Evolutionary conservation across 1,284 basidiomycete species (phyloP), one percentile per base, ranked within the genome.

Genomic region (Cutaneotrichosporon curvatum): DNA sequence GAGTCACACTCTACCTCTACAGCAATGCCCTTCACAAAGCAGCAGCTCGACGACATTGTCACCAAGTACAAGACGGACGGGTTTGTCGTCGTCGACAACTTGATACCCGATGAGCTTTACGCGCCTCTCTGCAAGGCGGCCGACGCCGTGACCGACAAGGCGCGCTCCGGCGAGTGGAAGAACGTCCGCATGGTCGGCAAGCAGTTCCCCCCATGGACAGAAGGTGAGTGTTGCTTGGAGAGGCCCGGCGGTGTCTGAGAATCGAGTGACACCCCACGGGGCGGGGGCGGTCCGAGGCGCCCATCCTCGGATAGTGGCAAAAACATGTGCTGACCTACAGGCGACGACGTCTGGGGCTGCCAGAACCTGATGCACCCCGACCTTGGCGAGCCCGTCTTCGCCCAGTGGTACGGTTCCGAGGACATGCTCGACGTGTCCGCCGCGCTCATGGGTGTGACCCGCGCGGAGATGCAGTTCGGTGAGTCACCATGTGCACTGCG

Each of bases 361-460:
- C 84, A 86, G 58, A 83, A 86, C 60, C 65, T 84, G 38, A 85
- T 87, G 84, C 83, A 87, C 59, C 84, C 83, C 1, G 80, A 77
- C 34, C 74, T 87, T 1, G 72, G 68, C 0, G 79, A 84, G 59
- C 73, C 76, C 0, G 74, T 64, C 3, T 86, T 86, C 49, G 76
- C 76, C 19, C 67, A 72, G 48, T 86, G 82, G 81, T 87, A 87
- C 59, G 81, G 81, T 4, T 79, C 79, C 20, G 75, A 78, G 11
- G 71, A 65, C 14, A 67, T 87, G 28, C 67, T 80, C 4, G 65
- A 65, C 9, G 77, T 75, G 2, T 78, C 75, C 11, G 73, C 70
- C 31, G 70, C 73, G 32, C 69, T 87, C 20, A 62, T 87, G 48
- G 76, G 67, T 0, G 85, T 84, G 53, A 51, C 63, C n/a, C 73